phyloP scores from a whole-genome alignment of 192 early-diverging fungal species.

The Ambispora gerdemannii region DNA sequence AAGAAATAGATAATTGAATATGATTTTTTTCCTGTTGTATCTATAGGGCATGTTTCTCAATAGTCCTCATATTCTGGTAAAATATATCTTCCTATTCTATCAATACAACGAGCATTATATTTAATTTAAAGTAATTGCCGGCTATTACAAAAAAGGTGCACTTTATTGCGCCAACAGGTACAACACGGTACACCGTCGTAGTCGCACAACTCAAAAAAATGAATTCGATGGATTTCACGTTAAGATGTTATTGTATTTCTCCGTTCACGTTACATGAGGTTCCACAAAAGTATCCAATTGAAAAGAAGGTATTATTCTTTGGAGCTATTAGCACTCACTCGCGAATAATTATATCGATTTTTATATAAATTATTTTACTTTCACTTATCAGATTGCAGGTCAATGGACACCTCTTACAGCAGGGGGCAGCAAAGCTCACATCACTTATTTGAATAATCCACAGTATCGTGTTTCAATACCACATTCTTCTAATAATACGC shows the following conservation, averaged over 20 bases:
- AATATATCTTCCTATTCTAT: slow-evolving; percentile 2
- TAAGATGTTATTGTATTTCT: slow-evolving; percentile 65
- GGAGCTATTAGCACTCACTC: too few relatives aligned
- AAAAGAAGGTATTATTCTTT: slow-evolving; percentile 48
- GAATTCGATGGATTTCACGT: slow-evolving; percentile 68
- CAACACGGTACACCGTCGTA: slow-evolving; percentile 69
- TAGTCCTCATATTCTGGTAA: slow-evolving; percentile 74
- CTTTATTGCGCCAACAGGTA: slow-evolving; percentile 58
- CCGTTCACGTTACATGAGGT: slow-evolving; percentile 63
- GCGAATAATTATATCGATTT: background rate
- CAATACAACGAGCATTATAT: background rate
- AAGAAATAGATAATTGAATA: too few relatives aligned
- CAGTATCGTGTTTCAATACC: slow-evolving; percentile 67
- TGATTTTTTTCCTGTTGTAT: slow-evolving; percentile 26
- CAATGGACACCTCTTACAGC: slow-evolving; percentile 73
- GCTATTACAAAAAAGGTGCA: slow-evolving; percentile 44
- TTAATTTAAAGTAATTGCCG: background rate
- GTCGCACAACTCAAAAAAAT: slow-evolving; percentile 75
- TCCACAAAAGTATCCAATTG: slow-evolving; percentile 53
- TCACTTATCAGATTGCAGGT: slow-evolving; percentile 47
- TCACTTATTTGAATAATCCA: slow-evolving; percentile 75
- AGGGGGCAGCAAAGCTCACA: slow-evolving; percentile 70
- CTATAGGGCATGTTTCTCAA: slow-evolving; percentile 82
- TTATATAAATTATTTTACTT: background rate
- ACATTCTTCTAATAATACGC: slow-evolving; percentile 17